A percentile compares a stretch with the other conserved stretches of the same genome.
These are phyloP conservation scores for Leucaena leucocephala DNA, from an alignment of 306 rosid species.

Conservation along the genomic window DNA sequence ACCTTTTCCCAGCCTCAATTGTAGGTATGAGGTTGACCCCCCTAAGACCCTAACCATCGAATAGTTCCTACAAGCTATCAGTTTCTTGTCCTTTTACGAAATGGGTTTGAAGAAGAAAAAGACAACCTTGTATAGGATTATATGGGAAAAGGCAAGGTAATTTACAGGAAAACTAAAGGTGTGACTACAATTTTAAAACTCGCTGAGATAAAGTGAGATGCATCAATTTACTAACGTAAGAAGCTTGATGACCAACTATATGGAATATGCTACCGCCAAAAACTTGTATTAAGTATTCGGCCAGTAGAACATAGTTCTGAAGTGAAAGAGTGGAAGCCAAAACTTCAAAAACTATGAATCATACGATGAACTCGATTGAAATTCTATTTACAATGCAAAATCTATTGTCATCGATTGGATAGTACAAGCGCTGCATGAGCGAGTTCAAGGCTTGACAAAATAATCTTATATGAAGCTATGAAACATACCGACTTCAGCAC, in stretches of 20 bases:
- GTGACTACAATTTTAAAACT: neutral
- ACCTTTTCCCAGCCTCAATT: neutral
- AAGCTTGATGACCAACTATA: neutral
- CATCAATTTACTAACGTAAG: neutral
- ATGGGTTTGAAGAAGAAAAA: constrained; percentile 11
- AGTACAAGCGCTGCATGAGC: neutral
- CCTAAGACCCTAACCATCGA: neutral
- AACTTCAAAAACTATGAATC: neutral
- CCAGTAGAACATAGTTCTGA: neutral
- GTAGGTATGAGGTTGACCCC: neutral
- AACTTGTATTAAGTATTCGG: neutral
- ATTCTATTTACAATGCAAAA: neutral
- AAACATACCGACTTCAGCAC: constrained; percentile 85
- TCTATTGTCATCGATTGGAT: neutral
- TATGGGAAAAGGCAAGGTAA: neutral
- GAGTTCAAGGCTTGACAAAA: neutral
- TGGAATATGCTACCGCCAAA: neutral
- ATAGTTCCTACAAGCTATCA: constrained; percentile 1
- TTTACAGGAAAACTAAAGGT: neutral
- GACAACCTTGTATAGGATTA: neutral
- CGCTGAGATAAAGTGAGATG: neutral
- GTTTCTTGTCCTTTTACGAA: constrained; percentile 11
- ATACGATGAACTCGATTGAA: neutral
- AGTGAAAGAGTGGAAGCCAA: neutral
- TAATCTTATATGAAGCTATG: neutral